Base-by-base conservation (phyloP, 2,329 filamentous ascomycete genomes). In the Trichoderma koningiopsis region DNA sequence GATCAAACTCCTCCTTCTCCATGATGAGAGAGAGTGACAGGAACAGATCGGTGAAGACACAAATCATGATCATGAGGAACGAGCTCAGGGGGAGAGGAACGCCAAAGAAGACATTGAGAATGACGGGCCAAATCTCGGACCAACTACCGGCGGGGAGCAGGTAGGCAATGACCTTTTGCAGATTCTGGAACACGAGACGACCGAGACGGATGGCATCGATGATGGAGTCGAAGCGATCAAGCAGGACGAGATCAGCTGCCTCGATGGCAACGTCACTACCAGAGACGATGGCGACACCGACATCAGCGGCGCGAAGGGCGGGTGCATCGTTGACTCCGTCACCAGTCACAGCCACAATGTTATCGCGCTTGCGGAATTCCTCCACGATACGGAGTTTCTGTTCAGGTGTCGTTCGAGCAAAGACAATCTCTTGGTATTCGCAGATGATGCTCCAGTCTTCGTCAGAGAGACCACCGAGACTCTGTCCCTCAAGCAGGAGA, bases 321-420 rank as follows among this genome's bases (percentile, higher is more conserved):
- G 89, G 89, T 0, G 88, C 89, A 70, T 91, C 89, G 68, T 91
- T 91, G 10, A 89, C 90, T 11, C 89, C 89, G 71, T 93, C 91
- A 35, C 91, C 91, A n/a, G 90, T 92, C 81, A 92, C 91, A 40
- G 89, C 90, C 13, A 88, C 89, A 1, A 86, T 86, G 33, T 88
- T 86, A 24, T 86, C 85, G 16, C 86, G 80, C 24, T 80, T 77
- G 72, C 91, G 89, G 27, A 92, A 83, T 59, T 89, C 89, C 68
- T 89, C 86, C 57, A 93, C 91, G 83, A 92, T 92, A 53, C 89
- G 86, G 8, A 91, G 87, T 75, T 92, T 92, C 47, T 91, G 91
- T 68, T 89, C 85, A 0, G 90, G 90, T 0, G 89, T 88, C 67
- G 89, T 91, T 24, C 90, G 85, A 19, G 90, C 89, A 72, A 91